Percentiles rank a stretch among this genome's conserved stretches.
Conservation (phyloP, 768 basidiomycete species). For the Saitozyma podzolica region DNA sequence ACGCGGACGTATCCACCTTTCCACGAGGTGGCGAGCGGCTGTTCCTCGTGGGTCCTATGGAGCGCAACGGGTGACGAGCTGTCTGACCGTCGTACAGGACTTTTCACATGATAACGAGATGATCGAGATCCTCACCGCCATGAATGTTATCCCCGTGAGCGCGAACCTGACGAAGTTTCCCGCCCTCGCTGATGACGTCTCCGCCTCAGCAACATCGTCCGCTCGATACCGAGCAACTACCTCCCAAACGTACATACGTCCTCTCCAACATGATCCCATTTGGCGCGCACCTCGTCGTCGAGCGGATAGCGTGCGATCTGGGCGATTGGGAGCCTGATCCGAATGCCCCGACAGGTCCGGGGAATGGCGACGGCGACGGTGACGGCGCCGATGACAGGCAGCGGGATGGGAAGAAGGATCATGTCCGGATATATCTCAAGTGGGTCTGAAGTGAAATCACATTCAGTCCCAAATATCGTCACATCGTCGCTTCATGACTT, state of each 20-base stretch:
- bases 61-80: slow-evolving; percentile 34
- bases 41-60: slow-evolving; percentile 35
- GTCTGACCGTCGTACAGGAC: slow-evolving; percentile 54
- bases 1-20: slow-evolving; percentile 65
- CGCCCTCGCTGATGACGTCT: slow-evolving; percentile 11
- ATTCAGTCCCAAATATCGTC: not conserved
- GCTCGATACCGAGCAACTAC: slow-evolving; percentile 21
- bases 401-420: slow-evolving; percentile 53
- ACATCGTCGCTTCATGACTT: not conserved
- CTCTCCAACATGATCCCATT: slow-evolving; percentile 67
- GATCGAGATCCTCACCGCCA: slow-evolving; percentile 69
- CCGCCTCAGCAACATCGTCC: slow-evolving; percentile 27
- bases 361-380: slow-evolving; percentile 1
- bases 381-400: slow-evolving; percentile 53
- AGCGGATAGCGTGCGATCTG: slow-evolving; percentile 58
- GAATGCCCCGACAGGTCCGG: slow-evolving; percentile 6
- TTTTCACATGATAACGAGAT: slow-evolving; percentile 87
- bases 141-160: slow-evolving; percentile 60
- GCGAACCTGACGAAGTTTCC: not conserved
- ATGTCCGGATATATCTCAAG: slow-evolving; percentile 75
- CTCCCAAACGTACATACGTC: slow-evolving; percentile 26
- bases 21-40: slow-evolving; percentile 55
- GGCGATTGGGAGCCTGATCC: slow-evolving; percentile 50
- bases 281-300: slow-evolving; percentile 69
- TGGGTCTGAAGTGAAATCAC: slow-evolving; percentile 9